These are phyloP conservation scores for Dipodascus albidus DNA, from an alignment of 805 yeast species.

Conservation along the genomic window DNA sequence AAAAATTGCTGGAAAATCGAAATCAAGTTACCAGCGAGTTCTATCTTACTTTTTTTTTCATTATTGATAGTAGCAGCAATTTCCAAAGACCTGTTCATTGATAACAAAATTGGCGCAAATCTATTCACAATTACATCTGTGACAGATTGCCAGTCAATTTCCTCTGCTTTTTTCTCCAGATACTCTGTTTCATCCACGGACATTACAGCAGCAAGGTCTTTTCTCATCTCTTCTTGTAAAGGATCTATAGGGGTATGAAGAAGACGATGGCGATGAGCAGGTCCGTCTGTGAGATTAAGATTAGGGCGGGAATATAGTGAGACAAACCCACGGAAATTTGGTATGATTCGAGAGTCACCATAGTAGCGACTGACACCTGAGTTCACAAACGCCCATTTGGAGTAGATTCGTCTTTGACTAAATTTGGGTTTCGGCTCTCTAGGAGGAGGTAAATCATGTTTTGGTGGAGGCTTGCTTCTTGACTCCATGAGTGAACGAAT, in stretches of 20 bases:
- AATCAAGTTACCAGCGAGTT: neutral
- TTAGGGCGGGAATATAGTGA: slow-evolving; percentile 21
- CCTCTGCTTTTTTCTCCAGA: slow-evolving; percentile 24
- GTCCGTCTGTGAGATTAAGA: slow-evolving; percentile 18
- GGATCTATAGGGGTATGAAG: slow-evolving; percentile 39
- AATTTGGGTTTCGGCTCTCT: neutral
- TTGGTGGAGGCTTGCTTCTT: neutral
- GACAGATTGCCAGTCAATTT: slow-evolving; percentile 46
- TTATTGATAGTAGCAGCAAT: neutral
- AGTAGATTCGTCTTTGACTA: slow-evolving; percentile 20
- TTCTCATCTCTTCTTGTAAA: slow-evolving; percentile 24
- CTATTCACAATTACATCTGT: slow-evolving; percentile 38
- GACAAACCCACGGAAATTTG: slow-evolving; percentile 42
- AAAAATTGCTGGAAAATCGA: neutral
- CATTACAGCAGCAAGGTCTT: slow-evolving; percentile 27
- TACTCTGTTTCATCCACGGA: slow-evolving; percentile 25
- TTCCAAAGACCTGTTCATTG: slow-evolving; percentile 28
- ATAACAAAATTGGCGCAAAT: slow-evolving; percentile 39
- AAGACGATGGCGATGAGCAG: slow-evolving; percentile 37
- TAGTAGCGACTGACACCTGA: slow-evolving; percentile 38
- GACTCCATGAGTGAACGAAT: slow-evolving; percentile 12
- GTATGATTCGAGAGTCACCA: slow-evolving; percentile 36
- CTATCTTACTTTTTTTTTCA: neutral
- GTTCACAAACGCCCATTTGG: slow-evolving; percentile 33
- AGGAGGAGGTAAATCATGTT: neutral